These are phyloP conservation scores for Raffaelea albimanens DNA, from an alignment of 2,329 filamentous ascomycete species.

Conservation along the genomic window DNA sequence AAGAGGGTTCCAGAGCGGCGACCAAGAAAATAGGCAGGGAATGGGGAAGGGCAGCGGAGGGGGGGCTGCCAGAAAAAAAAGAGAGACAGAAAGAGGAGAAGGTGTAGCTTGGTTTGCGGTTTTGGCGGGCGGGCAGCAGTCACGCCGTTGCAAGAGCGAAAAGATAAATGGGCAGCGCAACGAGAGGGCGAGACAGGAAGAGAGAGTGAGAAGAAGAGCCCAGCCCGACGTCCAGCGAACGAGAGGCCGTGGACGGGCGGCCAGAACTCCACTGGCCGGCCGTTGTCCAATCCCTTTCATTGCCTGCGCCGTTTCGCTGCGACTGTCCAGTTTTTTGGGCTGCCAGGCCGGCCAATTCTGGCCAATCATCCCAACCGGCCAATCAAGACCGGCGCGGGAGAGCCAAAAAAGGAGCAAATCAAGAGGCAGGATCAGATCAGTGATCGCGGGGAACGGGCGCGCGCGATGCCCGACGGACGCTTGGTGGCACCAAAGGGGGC, in stretches of 20 bases:
- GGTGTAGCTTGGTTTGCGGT: too few species aligned
- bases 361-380: conserved; percentile 21
- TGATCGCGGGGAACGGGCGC: not conserved
- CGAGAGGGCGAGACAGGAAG: not conserved
- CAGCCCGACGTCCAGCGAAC: too few species aligned
- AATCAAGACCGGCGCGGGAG: conserved; percentile 15
- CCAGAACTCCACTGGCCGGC: conserved; percentile 5
- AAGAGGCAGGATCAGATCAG: conserved; percentile 6
- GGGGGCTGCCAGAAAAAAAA: not conserved
- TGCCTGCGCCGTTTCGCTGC: conserved; percentile 3
- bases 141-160: not conserved
- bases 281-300: conserved; percentile 15
- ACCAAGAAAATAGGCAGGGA: not conserved
- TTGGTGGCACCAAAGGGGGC: conserved; percentile 2
- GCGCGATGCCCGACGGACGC: not conserved
- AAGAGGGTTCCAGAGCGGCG: not conserved
- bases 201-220: not conserved
- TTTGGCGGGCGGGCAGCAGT: too few species aligned
- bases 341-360: too few species aligned
- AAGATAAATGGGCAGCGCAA: not conserved
- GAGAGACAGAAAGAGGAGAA: not conserved
- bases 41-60: not conserved
- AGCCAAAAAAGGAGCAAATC: conserved; percentile 7
- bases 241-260: too few species aligned
- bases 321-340: not conserved